Conservation (phyloP, 208 protist species). For the Leptomonas seymouri region DNA sequence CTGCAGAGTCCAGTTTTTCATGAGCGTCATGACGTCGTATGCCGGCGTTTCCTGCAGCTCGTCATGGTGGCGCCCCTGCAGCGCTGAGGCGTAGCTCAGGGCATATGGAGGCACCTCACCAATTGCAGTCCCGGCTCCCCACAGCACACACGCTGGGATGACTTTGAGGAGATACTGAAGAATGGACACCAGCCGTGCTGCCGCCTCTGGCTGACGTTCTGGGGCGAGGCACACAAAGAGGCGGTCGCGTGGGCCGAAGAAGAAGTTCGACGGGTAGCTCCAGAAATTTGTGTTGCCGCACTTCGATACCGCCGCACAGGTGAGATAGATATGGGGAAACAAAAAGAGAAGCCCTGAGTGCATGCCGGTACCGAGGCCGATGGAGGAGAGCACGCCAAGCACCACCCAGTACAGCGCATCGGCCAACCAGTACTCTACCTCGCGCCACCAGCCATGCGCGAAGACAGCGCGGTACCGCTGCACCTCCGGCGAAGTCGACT, state of each 20-base stretch:
- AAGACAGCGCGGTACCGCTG: slow-evolving; percentile 50
- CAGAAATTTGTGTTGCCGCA: slow-evolving; percentile 91
- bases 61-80: slow-evolving; percentile 57
- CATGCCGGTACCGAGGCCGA: slow-evolving; percentile 94
- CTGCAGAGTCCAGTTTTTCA: slow-evolving; percentile 81
- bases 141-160: slow-evolving; percentile 86
- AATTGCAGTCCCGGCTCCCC: slow-evolving; percentile 96
- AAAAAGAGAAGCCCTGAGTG: slow-evolving; percentile 96
- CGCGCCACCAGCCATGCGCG: slow-evolving; percentile 64
- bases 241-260: slow-evolving; percentile 78
- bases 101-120: slow-evolving; percentile 98
- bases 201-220: slow-evolving; percentile 5
- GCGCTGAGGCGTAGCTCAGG: slow-evolving; percentile 90
- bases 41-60: slow-evolving; percentile 37
- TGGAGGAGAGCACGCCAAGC: slow-evolving; percentile 91
- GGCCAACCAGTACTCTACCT: slow-evolving; percentile 77
- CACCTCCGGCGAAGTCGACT: slow-evolving; percentile 39
- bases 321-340: slow-evolving; percentile 95
- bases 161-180: slow-evolving; percentile 70
- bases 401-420: slow-evolving; percentile 91
- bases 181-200: slow-evolving; percentile 20
- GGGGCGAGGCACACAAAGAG: slow-evolving; percentile 69
- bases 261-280: slow-evolving; percentile 84
- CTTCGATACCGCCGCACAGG: slow-evolving; percentile 79
- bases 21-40: slow-evolving; percentile 74